Percentiles rank a stretch among this genome's conserved stretches.
Conservation (phyloP, 371 early-diverging fungal species). For the Mucor plumbeus region DNA sequence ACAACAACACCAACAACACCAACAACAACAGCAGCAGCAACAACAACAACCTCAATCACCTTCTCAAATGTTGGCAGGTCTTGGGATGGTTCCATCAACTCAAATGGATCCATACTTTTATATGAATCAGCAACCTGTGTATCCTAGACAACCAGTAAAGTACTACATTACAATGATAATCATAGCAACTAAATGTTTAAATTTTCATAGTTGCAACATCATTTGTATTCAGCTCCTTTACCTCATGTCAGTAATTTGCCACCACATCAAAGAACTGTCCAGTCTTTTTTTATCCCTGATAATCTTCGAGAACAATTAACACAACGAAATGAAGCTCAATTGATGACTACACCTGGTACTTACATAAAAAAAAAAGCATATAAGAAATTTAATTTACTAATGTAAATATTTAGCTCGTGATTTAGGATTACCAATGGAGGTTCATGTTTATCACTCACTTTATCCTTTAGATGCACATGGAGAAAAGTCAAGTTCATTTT, state of each 20-base stretch:
- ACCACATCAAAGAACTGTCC: conserved; percentile 78
- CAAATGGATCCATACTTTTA: conserved; percentile 47
- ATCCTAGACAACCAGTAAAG: conserved; percentile 53
- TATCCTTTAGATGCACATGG: conserved; percentile 71
- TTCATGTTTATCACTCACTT: conserved; percentile 67
- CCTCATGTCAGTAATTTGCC: conserved; percentile 71
- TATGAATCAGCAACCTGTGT: conserved; percentile 37
- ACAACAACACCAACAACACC: background rate
- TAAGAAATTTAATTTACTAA: background rate
- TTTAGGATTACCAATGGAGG: conserved; percentile 61
- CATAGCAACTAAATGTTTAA: background rate
- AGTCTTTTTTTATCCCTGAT: conserved; percentile 86
- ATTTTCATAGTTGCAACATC: conserved; percentile 70
- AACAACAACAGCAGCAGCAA: background rate
- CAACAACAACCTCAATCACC: conserved; percentile 25
- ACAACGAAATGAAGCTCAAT: conserved; percentile 71
- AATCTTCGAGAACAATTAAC: conserved; percentile 81
- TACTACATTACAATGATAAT: background rate
- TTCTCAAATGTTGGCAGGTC: conserved; percentile 31
- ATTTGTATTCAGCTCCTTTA: conserved; percentile 74
- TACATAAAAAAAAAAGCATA: background rate
- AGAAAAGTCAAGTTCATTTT: conserved; percentile 49
- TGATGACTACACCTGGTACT: conserved; percentile 64
- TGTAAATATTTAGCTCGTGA: conserved; percentile 45
- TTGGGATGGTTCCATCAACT: conserved; percentile 29